These are phyloP conservation scores for Kluyveromyces wickerhamii DNA, from an alignment of 805 yeast species.

Conservation along the genomic window DNA sequence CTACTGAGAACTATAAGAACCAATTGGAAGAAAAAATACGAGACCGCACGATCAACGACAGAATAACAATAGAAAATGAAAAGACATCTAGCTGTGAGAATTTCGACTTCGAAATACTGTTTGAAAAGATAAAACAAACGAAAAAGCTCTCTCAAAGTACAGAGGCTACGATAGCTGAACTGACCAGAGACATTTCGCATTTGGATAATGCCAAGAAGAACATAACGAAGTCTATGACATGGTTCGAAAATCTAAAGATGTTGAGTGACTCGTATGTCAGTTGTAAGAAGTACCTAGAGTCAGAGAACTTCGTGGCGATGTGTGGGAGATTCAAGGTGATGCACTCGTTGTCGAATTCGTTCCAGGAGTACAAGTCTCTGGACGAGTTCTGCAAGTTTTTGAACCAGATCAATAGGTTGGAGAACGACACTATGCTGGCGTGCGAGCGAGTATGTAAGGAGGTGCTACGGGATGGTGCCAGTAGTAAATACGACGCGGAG, in stretches of 20 bases:
- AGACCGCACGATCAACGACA: constrained; percentile 17
- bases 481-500: constrained; percentile 18
- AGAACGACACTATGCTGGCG: constrained; percentile 20
- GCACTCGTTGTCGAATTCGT: constrained; percentile 27
- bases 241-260: constrained; percentile 81
- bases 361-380: constrained; percentile 69
- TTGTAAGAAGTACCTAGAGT: constrained; percentile 14
- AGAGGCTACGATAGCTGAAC: constrained; percentile 50
- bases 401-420: constrained; percentile 22
- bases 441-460: constrained; percentile 16
- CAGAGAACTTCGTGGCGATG: constrained; percentile 18
- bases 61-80: constrained; percentile 16
- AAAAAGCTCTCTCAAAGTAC: constrained; percentile 52
- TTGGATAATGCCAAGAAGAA: constrained; percentile 81
- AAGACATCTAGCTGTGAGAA: constrained; percentile 19
- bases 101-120: constrained; percentile 30
- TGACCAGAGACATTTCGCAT: constrained; percentile 70
- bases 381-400: constrained; percentile 42
- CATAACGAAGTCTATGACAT: constrained; percentile 75
- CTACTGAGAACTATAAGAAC: constrained; percentile 43
- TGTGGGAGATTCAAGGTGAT: constrained; percentile 25
- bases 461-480: constrained; percentile 12
- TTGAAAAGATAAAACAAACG: constrained; percentile 54
- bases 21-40: constrained; percentile 27
- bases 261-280: constrained; percentile 40